phyloP scores from a whole-genome alignment of 306 rosid genomes.

The Leucaena leucocephala region DNA sequence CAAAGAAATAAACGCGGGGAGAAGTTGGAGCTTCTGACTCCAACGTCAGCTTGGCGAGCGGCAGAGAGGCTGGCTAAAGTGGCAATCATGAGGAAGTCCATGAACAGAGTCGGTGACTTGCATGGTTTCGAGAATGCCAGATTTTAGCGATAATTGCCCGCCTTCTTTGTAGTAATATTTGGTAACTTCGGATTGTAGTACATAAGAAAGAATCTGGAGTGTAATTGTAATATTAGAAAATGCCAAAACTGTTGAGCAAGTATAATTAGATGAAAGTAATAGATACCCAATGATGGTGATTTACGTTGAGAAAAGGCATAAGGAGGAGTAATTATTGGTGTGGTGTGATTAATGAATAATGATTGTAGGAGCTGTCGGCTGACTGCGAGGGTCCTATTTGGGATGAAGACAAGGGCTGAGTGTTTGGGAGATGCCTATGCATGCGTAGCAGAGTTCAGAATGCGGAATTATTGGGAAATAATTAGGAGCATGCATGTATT shows the following conservation, averaged over 20 bases:
- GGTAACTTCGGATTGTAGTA: conserved; percentile 38
- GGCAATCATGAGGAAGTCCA: conserved; percentile 91
- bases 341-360: neutral
- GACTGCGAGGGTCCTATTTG: neutral
- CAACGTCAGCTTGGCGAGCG: conserved; percentile 98
- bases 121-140: conserved; percentile 99
- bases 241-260: conserved; percentile 22
- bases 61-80: conserved; percentile 92
- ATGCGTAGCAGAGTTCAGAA: conserved; percentile 13
- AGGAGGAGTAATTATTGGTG: neutral
- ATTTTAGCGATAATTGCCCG: conserved; percentile 53
- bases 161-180: neutral
- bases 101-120: conserved; percentile 94
- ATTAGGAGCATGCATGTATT: neutral
- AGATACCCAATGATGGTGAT: neutral
- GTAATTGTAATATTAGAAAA: conserved; percentile 20
- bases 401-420: conserved; percentile 27
- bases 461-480: neutral
- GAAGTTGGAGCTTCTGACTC: conserved; percentile 79
- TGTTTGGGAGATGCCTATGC: conserved; percentile 26
- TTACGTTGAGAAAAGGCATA: neutral
- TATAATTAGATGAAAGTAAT: conserved; percentile 19
- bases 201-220: conserved; percentile 19
- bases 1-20: conserved; percentile 42
- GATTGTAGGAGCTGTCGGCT: neutral